Evolutionary conservation across 495 filamentous ascomycete species (phyloP), one percentile per base, ranked within the genome.

Genomic region (Hypoxylon lenormandii): DNA sequence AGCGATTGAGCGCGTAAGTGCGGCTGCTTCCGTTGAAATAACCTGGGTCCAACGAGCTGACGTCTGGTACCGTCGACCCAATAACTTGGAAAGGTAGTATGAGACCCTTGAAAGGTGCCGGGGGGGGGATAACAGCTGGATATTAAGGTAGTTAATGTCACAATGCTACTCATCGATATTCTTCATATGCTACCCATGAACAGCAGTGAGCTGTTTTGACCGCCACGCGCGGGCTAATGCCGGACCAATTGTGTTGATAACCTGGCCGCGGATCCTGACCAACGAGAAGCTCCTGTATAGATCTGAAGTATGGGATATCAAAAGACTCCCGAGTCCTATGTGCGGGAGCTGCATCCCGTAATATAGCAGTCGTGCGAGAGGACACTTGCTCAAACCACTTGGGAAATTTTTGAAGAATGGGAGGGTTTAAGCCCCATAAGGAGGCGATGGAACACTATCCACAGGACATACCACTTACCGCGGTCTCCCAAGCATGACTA

Each of bases 1-100:
- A 22, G 21, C 45, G 63, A 36, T 33, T 13, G 48, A 66, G 68
- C 68, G 62, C 53, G 68, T 71, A 66, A 62, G 52, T 21, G 68
- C 68, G 68, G 68, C 37, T 66, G 57, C 30, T 66, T 66, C 68
- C 68, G 68, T 71, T 38, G 30, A 71, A 71, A 71, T 66, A 66
- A 46, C 68, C 68, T 63, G 46, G 67, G 8, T 7, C 22, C 1
- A 22, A 52, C 51, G 52, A 30, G 33, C 52, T 63, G 30, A 50
- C 57, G 38, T 60, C 36, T 61, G 46, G 36, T 70, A 36, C 51
- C 52, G 68, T 48, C 38, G 68, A 62, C 33, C 68, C 62, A 71
- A 66, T 66, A 47, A 57, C 57, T 38, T 54, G 62, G 58, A 50
- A 36, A 58, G 45, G 46, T 63, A 63, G 68, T 58, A 61, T 71